phyloP scores from a whole-genome alignment of 257 asterid species.

The Scutellaria barbata region DNA sequence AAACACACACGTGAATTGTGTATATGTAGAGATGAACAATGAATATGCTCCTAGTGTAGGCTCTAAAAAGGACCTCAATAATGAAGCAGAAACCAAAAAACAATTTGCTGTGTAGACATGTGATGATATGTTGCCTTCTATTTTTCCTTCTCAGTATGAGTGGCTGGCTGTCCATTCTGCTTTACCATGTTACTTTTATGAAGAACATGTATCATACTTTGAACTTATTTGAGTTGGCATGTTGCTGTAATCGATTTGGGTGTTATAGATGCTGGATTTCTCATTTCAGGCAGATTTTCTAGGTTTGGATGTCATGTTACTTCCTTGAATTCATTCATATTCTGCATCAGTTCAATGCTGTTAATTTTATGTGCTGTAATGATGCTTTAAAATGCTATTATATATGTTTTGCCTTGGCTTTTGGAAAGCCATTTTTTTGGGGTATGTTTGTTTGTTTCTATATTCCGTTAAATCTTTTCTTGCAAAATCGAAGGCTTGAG shows the following conservation, averaged over 20 bases:
- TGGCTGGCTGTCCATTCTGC: constrained; percentile 32
- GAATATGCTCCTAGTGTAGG: no score
- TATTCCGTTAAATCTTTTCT: neutral
- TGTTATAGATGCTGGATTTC: constrained; percentile 9
- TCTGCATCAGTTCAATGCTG: neutral
- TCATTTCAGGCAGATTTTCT: neutral
- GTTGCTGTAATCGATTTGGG: constrained; percentile 14
- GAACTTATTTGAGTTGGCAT: constrained; percentile 21
- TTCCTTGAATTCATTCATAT: constrained; percentile 28
- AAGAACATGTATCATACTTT: constrained; percentile 25
- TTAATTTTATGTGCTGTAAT: neutral
- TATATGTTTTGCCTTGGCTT: neutral
- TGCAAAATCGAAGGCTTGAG: no score
- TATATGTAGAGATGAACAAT: neutral
- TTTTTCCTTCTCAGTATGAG: constrained; percentile 14
- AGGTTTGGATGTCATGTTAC: constrained; percentile 2
- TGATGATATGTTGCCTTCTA: constrained; percentile 31
- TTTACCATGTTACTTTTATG: constrained; percentile 30
- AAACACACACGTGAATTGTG: neutral
- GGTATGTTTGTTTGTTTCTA: neutral
- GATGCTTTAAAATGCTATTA: neutral
- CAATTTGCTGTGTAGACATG: constrained; percentile 39
- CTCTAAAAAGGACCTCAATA: constrained; percentile 1
- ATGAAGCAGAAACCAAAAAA: constrained; percentile 34
- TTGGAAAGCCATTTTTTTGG: neutral